Evolutionary conservation across 176 grass and related monocot species (phyloP).

Genomic region (Stipa capillata): DNA sequence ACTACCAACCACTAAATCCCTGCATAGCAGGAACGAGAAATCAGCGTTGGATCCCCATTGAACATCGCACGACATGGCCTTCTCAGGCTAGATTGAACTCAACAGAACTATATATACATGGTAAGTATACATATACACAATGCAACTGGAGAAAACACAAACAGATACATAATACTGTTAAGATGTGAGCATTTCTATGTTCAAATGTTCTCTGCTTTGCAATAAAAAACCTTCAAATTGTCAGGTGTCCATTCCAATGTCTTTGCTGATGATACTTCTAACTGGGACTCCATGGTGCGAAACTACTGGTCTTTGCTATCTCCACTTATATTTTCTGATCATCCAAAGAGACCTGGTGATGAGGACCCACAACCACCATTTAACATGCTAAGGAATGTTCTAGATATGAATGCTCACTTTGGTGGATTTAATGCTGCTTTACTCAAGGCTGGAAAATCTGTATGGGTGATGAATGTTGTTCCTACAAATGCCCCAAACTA

Average conservation of each 20-base stretch:
- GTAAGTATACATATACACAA: slow-evolving; percentile 38
- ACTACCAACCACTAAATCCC: slow-evolving; percentile 78
- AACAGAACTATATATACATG: slow-evolving; percentile 80
- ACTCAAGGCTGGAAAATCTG: slow-evolving; percentile 74
- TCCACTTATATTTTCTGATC: slow-evolving; percentile 97
- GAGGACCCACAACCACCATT: slow-evolving; percentile 94
- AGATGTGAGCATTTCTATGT: not conserved
- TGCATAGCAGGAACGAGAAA: slow-evolving; percentile 93
- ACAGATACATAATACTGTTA: not conserved
- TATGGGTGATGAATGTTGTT: slow-evolving; percentile 99
- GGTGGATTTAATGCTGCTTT: slow-evolving; percentile 97
- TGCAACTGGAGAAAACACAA: not conserved
- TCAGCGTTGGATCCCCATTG: slow-evolving; percentile 80
- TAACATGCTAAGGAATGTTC: slow-evolving; percentile 98
- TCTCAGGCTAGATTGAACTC: slow-evolving; percentile 63
- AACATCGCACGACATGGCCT: slow-evolving; percentile 77
- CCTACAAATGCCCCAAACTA: slow-evolving; percentile 64
- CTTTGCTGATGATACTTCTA: slow-evolving; percentile 70
- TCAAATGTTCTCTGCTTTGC: slow-evolving; percentile 8
- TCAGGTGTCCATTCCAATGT: slow-evolving; percentile 64
- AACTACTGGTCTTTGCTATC: slow-evolving; percentile 98
- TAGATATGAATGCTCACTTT: slow-evolving; percentile 96
- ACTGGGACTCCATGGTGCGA: slow-evolving; percentile 64
- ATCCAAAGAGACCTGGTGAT: slow-evolving; percentile 97
- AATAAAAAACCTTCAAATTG: slow-evolving; percentile 1